Conservation (phyloP, 495 filamentous ascomycete genomes). For the Trichoderma gamsii region DNA sequence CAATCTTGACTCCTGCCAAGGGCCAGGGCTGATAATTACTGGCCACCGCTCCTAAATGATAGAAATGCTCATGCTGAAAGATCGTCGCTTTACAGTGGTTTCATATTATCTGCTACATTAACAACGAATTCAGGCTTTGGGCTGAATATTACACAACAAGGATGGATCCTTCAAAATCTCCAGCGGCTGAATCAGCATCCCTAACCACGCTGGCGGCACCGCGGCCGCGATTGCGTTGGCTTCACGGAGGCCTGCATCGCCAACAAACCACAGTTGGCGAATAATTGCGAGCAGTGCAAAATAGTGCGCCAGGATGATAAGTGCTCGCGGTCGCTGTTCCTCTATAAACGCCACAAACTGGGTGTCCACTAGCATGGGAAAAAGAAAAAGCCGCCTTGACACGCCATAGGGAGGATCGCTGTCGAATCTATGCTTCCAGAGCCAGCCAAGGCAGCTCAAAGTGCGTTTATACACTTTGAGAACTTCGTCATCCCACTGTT, state of each 20-base stretch:
- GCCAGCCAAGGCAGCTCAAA: slow-evolving; percentile 31
- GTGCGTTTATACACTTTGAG: slow-evolving; percentile 30
- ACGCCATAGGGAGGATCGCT: slow-evolving; percentile 23
- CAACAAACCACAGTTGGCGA: slow-evolving; percentile 33
- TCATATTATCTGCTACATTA: too few relatives aligned
- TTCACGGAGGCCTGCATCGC: slow-evolving; percentile 23
- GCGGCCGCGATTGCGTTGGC: slow-evolving; percentile 25
- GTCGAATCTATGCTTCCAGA: slow-evolving; percentile 26
- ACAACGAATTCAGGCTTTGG: neutral
- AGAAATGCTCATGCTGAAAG: too few relatives aligned
- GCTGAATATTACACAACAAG: neutral
- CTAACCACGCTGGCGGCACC: slow-evolving; percentile 34
- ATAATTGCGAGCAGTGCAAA: slow-evolving; percentile 31
- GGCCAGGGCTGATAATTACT: neutral
- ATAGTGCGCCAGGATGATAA: slow-evolving; percentile 36
- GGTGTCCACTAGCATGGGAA: slow-evolving; percentile 32
- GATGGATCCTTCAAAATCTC: slow-evolving; percentile 12
- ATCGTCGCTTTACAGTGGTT: too few relatives aligned
- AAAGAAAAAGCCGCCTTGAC: slow-evolving; percentile 31
- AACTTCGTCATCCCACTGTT: slow-evolving; percentile 26
- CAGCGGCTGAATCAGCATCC: slow-evolving; percentile 35
- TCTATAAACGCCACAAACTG: slow-evolving; percentile 32
- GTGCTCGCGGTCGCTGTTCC: slow-evolving; percentile 31
- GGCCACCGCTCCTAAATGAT: neutral
- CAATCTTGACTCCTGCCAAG: neutral